Evolutionary conservation across 495 filamentous ascomycete species (phyloP).

Genomic region (Lepidopterella palustris): DNA sequence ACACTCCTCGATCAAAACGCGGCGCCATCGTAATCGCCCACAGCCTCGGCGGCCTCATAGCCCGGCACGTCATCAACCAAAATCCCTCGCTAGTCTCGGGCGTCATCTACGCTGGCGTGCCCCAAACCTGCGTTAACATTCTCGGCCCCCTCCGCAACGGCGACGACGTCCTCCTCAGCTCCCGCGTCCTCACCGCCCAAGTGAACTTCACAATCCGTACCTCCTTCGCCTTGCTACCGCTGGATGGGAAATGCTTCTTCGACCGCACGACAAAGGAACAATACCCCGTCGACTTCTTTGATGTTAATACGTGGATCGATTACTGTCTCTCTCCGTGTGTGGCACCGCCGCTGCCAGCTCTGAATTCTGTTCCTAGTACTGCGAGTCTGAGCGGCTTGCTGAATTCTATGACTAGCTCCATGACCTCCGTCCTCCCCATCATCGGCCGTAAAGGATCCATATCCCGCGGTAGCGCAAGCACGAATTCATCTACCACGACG

Average conservation of each 20-base stretch:
- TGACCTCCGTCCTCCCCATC: conserved; percentile 26
- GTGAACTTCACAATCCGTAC: conserved; percentile 92
- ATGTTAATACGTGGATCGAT: conserved; percentile 70
- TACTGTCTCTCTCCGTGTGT: conserved; percentile 75
- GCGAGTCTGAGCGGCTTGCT: conserved; percentile 38
- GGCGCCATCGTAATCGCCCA: conserved; percentile 84
- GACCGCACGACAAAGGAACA: conserved; percentile 75
- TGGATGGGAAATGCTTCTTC: conserved; percentile 84
- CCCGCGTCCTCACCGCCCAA: conserved; percentile 85
- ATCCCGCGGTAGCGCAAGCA: conserved; percentile 12
- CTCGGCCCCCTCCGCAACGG: conserved; percentile 85
- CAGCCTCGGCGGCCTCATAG: conserved; percentile 83
- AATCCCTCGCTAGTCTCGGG: conserved; percentile 82
- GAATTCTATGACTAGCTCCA: conserved; percentile 39
- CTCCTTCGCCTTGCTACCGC: conserved; percentile 76
- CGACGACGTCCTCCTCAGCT: conserved; percentile 83
- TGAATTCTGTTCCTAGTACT: conserved; percentile 11
- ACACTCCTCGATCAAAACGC: conserved; percentile 42
- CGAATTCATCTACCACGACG: neutral
- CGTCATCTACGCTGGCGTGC: conserved; percentile 78
- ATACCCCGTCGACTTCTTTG: conserved; percentile 80
- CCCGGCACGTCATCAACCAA: conserved; percentile 82
- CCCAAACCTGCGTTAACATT: conserved; percentile 83
- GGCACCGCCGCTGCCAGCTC: conserved; percentile 49
- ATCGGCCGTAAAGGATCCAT: conserved; percentile 29